Percentiles rank a stretch among this genome's conserved stretches.
These are phyloP conservation scores for Lachnellula willkommii DNA, from an alignment of 2,329 filamentous ascomycete genomes.

Conservation along the genomic window DNA sequence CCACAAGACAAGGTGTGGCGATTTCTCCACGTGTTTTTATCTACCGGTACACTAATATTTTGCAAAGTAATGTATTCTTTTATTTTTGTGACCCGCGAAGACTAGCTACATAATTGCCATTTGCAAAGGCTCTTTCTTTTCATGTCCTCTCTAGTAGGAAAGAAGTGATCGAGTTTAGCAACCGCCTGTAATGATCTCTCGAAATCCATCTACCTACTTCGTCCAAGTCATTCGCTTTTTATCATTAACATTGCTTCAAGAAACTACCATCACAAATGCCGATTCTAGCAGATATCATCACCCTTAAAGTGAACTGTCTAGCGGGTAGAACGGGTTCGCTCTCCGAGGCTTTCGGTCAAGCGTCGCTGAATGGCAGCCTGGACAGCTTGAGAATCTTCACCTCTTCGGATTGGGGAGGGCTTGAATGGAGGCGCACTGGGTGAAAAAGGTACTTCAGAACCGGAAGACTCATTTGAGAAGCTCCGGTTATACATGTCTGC, in stretches of 20 bases:
- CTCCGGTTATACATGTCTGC: constrained; percentile 5
- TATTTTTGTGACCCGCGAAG: not conserved
- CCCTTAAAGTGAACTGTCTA: not conserved
- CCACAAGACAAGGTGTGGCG: not conserved
- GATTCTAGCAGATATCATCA: not conserved
- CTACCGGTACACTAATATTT: not conserved
- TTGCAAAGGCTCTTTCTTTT: not conserved
- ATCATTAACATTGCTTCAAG: not conserved
- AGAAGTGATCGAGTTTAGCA: not conserved
- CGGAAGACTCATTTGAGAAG: constrained; percentile 4
- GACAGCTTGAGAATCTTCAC: not conserved
- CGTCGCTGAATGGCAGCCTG: not conserved
- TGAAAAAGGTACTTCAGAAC: constrained; percentile 7
- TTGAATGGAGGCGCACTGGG: constrained; percentile 3
- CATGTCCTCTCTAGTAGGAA: not conserved
- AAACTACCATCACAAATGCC: not conserved
- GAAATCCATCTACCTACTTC: not conserved
- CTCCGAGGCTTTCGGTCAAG: not conserved
- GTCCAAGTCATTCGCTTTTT: not conserved
- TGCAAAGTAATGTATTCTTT: not conserved
- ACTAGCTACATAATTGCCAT: not conserved
- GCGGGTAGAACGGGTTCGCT: not conserved
- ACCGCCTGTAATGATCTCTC: not conserved
- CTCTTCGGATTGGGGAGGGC: not conserved
- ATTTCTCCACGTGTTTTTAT: not conserved